A percentile compares a stretch with the other conserved stretches of the same genome.
phyloP scores from a whole-genome alignment of 495 filamentous ascomycete genomes.

The Penicillium daleae region DNA sequence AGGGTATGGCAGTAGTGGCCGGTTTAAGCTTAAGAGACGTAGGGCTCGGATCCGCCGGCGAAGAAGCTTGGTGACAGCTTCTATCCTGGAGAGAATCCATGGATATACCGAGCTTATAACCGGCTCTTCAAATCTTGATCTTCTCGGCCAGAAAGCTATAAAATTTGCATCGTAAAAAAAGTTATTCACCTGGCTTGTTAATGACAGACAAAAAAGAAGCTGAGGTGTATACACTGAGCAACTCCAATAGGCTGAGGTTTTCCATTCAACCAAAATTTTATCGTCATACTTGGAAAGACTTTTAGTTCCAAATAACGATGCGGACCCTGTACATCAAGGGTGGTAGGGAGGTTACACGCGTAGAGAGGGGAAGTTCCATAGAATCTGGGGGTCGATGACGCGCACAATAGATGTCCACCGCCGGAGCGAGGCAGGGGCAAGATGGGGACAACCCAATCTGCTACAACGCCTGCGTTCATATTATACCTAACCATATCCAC shows the following conservation, averaged over 20 bases:
- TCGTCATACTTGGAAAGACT: neutral
- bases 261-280: neutral
- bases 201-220: neutral
- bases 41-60: slow-evolving; percentile 22
- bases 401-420: slow-evolving; percentile 24
- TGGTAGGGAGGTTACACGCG: slow-evolving; percentile 23
- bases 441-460: neutral
- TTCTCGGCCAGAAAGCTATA: no score
- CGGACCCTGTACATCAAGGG: neutral
- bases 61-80: neutral
- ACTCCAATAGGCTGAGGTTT: neutral
- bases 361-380: neutral
- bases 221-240: neutral
- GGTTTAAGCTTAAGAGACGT: slow-evolving; percentile 6
- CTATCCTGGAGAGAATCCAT: slow-evolving; percentile 5
- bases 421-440: neutral
- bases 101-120: neutral
- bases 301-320: no score
- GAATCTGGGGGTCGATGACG: slow-evolving; percentile 29
- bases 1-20: neutral
- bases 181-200: neutral
- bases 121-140: neutral
- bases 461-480: neutral
- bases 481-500: neutral
- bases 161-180: no score